Base-by-base conservation (phyloP, 495 filamentous ascomycete species). In the Astrocystis sublimbata region DNA sequence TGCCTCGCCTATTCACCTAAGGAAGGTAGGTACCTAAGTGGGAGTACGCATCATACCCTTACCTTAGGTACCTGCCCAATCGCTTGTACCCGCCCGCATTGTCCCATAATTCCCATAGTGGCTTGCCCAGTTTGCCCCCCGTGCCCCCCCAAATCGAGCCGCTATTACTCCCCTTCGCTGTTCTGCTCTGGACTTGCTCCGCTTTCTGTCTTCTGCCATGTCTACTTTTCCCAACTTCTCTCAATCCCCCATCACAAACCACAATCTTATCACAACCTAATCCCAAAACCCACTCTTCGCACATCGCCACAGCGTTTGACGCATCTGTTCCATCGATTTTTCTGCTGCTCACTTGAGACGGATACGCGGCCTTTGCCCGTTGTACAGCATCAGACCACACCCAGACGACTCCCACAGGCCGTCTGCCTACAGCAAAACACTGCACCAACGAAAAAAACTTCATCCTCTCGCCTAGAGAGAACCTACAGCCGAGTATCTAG, bases 211-310 rank as follows among this genome's bases (percentile, higher is more conserved):
- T 28, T 21, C 35, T 43, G 28, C 12, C n/a, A n/a, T n/a, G 2
- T 47, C 23, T 19, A 24, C 49, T 40, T 55, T 62, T 62, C 60
- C 42, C 28, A 56, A 40, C 60, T 54, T 61, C 60, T 45, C 56
- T 62, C 42, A 23, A n/a, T n/a, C 33, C 51, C 51, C 49, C 51
- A 36, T 47, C 60, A 62, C 36, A 45, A n/a, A 61, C 51, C 60
- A 61, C 50, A 62, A 61, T 61, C 59, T 55, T 55, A 61, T 42
- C 40, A 45, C 10, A 42, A 8, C 36, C 54, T 31, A 36, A 58
- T 19, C 12, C 30, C 55, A 52, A n/a, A 53, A 43, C 47, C 58
- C 38, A 31, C 23, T 45, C 47, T 35, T 30, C 58, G 38, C 35
- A 52, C 58, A 61, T 42, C 47, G 19, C 53, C 49, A 21, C 50